These are phyloP conservation scores for Podaxis pistillaris DNA, from an alignment of 768 basidiomycete species.

Conservation along the genomic window DNA sequence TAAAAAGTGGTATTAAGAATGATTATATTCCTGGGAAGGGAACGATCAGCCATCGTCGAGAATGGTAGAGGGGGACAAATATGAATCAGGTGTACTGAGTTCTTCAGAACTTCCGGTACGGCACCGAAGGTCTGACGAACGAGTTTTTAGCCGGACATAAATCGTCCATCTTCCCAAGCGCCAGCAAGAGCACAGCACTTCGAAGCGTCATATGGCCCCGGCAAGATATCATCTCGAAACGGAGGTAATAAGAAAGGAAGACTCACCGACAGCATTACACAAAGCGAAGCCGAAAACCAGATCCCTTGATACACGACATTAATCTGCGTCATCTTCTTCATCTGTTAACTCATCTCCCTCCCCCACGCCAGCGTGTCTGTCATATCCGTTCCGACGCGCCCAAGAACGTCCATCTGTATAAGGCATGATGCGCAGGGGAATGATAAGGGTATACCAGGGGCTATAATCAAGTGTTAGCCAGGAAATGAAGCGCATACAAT, in stretches of 20 bases:
- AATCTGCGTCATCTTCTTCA: conserved; percentile 55
- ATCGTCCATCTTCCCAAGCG: conserved; percentile 55
- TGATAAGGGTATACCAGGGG: conserved; percentile 71
- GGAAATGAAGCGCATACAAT: background rate
- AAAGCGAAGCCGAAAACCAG: background rate
- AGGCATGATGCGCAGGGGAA: conserved; percentile 79
- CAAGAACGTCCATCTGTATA: conserved; percentile 83
- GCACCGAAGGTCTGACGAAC: background rate
- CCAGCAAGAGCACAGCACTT: conserved; percentile 21
- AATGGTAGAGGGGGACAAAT: background rate
- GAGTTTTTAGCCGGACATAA: conserved; percentile 45
- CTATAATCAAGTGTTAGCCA: conserved; percentile 34
- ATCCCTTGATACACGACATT: background rate
- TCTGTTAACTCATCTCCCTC: conserved; percentile 87
- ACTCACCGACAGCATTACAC: conserved; percentile 20
- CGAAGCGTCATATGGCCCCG: conserved; percentile 88
- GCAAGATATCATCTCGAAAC: conserved; percentile 59
- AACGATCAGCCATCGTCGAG: background rate
- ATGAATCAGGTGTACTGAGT: background rate
- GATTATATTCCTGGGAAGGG: too few species aligned
- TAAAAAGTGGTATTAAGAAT: too few species aligned
- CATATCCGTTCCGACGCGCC: conserved; percentile 68
- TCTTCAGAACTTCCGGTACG: background rate
- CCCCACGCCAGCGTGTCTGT: conserved; percentile 59
- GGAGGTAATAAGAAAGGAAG: conserved; percentile 1